Percentiles rank a stretch among this genome's conserved stretches.
These are phyloP conservation scores for Solanum sejunctum DNA, from an alignment of 257 asterid genomes.

Conservation along the genomic window DNA sequence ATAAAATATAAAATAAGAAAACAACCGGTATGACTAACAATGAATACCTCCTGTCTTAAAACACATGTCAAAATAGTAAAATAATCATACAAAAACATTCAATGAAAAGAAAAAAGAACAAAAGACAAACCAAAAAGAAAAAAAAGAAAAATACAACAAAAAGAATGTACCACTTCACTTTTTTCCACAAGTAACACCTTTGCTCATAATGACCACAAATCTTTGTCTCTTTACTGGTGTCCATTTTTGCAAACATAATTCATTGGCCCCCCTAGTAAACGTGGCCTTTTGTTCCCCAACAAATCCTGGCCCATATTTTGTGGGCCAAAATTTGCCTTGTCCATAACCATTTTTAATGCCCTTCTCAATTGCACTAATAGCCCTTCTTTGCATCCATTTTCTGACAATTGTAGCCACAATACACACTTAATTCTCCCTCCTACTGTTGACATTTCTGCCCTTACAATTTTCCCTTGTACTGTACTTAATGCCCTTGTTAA, in stretches of 20 bases:
- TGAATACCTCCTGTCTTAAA: no score
- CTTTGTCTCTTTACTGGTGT: background rate
- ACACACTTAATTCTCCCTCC: conserved; percentile 64
- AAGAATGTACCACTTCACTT: background rate
- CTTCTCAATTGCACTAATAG: conserved; percentile 30
- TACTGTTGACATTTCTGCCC: conserved; percentile 77
- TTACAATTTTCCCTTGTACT: conserved; percentile 41
- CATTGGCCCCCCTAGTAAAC: conserved; percentile 5
- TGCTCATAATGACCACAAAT: background rate
- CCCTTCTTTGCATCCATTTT: conserved; percentile 21
- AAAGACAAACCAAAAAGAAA: background rate
- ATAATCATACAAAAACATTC: background rate
- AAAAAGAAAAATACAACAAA: background rate
- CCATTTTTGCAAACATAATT: background rate
- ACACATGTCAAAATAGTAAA: background rate
- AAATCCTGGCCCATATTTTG: conserved; percentile 34
- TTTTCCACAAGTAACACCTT: background rate
- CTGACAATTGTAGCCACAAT: conserved; percentile 33
- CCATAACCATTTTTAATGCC: conserved; percentile 57
- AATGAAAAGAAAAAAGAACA: background rate
- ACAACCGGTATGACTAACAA: no score
- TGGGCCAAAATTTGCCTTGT: conserved; percentile 42
- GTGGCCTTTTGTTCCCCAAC: conserved; percentile 65
- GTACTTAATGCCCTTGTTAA: conserved; percentile 47
- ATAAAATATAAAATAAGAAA: no score